A percentile compares a stretch with the other conserved stretches of the same genome.
Conservation (phyloP, 2,329 filamentous ascomycete genomes). For the Aspergillus versicolor region DNA sequence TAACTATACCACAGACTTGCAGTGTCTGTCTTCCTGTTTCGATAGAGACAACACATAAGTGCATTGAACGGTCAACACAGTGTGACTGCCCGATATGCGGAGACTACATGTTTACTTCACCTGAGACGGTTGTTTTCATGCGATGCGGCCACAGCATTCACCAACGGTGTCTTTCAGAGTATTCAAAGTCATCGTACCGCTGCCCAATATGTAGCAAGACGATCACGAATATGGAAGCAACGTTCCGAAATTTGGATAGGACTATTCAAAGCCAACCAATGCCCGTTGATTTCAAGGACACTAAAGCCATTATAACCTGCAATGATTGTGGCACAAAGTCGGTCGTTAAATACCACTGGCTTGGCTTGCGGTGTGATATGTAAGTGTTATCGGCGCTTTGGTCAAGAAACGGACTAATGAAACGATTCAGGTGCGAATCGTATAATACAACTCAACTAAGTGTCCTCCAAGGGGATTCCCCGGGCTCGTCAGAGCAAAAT, state of each 20-base stretch:
- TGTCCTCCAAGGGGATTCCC: conserved; percentile 34
- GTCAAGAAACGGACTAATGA: conserved; percentile 10
- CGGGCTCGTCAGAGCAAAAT: conserved; percentile 25
- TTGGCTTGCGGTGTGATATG: conserved; percentile 80
- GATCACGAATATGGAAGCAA: conserved; percentile 94
- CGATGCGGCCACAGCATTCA: conserved; percentile 95
- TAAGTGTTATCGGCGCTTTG: conserved; percentile 31
- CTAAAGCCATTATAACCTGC: conserved; percentile 80
- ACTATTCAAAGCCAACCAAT: conserved; percentile 88
- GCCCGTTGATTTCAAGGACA: conserved; percentile 78
- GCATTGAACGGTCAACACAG: conserved; percentile 90
- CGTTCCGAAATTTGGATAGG: conserved; percentile 87
- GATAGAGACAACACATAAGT: conserved; percentile 81
- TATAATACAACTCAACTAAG: conserved; percentile 48
- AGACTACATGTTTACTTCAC: conserved; percentile 93
- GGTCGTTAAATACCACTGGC: conserved; percentile 87
- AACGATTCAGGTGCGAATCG: conserved; percentile 41
- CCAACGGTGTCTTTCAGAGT: conserved; percentile 80
- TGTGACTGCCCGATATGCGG: conserved; percentile 96
- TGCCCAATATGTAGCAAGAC: conserved; percentile 97
- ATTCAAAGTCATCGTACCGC: conserved; percentile 88
- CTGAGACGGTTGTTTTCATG: conserved; percentile 87
- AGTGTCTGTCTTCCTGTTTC: conserved; percentile 91
- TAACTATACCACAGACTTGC: conserved; percentile 63
- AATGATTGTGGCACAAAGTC: conserved; percentile 93